Base-by-base conservation (phyloP, 2,329 filamentous ascomycete genomes). In the Alternaria consortialis region DNA sequence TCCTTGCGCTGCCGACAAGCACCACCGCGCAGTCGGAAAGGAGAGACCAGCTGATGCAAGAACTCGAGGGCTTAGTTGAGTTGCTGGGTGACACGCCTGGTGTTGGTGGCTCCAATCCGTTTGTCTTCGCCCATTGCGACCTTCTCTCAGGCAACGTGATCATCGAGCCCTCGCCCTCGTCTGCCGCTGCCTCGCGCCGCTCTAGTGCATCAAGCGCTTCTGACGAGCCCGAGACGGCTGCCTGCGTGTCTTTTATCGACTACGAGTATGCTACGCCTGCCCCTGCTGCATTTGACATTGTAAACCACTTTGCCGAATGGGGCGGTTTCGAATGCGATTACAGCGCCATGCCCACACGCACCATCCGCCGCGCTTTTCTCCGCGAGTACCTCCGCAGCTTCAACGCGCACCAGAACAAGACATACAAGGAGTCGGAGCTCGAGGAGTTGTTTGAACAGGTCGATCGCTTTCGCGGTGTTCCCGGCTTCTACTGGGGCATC, bases 261-360 rank as follows among this genome's bases (percentile, higher is more conserved):
- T 99, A 98, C 83, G 95, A 99, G 80, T 99, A 99, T 80, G 93
- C 94, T 13, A 95, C 93, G 5, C 94, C 95, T 2, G 94, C 94
- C 1, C 94, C 94, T 1, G 93, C 94, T 4, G 94, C 94, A 2
- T 99, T 99, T 80, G 95, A 99, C 78, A 89, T 99, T 70, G 91
- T 94, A 52, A 99, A 99, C 81, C 95, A 99, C 83, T 97, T 99
- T 77, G 93, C 95, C 48, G 95, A 99, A 81, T 99, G 95, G 94
- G 94, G 91, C 62, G 95, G 95, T 58, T 97, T 97, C 74, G 93
- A 97, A 72, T 99, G 95, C 83, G 93, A 98, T 79, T 94, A 91
- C 81, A 87, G 82, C 72, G 90, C 90, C 68, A 85, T 98, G 58
- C 95, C 95, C 5, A 95, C 92, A 1, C 86, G 86, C 64, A 83